Conservation (phyloP, 106 monocot species). For the Dendrobium huoshanense region DNA sequence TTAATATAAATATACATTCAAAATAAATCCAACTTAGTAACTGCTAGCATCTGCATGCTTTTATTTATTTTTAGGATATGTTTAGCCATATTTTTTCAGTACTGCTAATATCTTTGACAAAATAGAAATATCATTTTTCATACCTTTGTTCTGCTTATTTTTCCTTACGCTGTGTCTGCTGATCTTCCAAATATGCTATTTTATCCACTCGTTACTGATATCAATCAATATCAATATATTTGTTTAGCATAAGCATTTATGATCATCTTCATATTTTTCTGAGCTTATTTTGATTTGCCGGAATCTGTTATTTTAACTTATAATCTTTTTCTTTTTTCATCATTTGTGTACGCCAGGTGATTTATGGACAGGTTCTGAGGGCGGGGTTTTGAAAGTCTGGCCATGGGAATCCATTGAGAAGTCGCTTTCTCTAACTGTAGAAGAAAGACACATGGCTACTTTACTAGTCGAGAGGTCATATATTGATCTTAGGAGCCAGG, state of each 20-base stretch:
- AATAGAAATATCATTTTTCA: not conserved
- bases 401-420: slow-evolving; percentile 53
- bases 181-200: not conserved
- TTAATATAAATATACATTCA: not conserved
- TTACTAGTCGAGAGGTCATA: slow-evolving; percentile 47
- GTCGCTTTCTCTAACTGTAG: slow-evolving; percentile 35
- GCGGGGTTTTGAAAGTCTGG: slow-evolving; percentile 53
- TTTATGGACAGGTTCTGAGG: slow-evolving; percentile 50
- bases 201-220: not conserved
- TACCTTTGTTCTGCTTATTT: not conserved
- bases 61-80: not conserved
- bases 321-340: not conserved
- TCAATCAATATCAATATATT: not conserved
- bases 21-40: not conserved
- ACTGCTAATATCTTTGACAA: not conserved
- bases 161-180: not conserved
- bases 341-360: slow-evolving; percentile 32
- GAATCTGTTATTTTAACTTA: not conserved
- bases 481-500: slow-evolving; percentile 47
- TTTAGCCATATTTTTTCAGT: not conserved
- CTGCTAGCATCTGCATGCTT: not conserved
- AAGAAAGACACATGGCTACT: slow-evolving; percentile 51
- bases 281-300: not conserved
- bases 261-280: not conserved
- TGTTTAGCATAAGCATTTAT: not conserved